phyloP scores from a whole-genome alignment of 73 alveolate species.

The Symbiodinium pilosum region DNA sequence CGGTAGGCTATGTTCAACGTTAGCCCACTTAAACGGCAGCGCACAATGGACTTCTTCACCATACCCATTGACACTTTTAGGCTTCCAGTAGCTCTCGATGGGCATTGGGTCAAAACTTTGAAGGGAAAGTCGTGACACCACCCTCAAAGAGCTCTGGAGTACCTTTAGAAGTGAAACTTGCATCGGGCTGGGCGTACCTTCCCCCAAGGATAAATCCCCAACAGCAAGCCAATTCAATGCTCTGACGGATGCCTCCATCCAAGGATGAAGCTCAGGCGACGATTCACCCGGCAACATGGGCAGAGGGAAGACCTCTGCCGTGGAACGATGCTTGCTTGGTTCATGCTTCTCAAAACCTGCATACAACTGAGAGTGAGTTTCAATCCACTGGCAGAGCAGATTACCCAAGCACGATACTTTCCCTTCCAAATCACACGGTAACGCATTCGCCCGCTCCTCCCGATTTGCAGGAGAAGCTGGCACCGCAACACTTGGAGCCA shows the following conservation, averaged over 20 bases:
- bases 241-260: too few relatives aligned
- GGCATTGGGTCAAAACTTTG: neutral
- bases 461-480: neutral
- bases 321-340: neutral
- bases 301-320: too few relatives aligned
- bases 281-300: too few relatives aligned
- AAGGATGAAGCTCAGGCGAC: too few relatives aligned
- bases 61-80: neutral
- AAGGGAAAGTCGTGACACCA: neutral
- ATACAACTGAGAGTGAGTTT: neutral
- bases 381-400: neutral
- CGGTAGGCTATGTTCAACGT: constrained; percentile 3
- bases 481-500: neutral
- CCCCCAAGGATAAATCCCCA: neutral
- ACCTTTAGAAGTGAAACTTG: neutral
- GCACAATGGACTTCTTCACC: constrained; percentile 39
- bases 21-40: constrained; percentile 11
- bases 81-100: neutral
- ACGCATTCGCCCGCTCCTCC: neutral
- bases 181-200: neutral
- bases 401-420: neutral
- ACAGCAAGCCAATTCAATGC: too few relatives aligned
- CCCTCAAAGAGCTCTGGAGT: neutral
- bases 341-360: too few relatives aligned
- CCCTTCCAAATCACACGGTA: neutral